Evolutionary conservation across 257 asterid genomes (phyloP).

Genomic region (Paulownia fortunei): DNA sequence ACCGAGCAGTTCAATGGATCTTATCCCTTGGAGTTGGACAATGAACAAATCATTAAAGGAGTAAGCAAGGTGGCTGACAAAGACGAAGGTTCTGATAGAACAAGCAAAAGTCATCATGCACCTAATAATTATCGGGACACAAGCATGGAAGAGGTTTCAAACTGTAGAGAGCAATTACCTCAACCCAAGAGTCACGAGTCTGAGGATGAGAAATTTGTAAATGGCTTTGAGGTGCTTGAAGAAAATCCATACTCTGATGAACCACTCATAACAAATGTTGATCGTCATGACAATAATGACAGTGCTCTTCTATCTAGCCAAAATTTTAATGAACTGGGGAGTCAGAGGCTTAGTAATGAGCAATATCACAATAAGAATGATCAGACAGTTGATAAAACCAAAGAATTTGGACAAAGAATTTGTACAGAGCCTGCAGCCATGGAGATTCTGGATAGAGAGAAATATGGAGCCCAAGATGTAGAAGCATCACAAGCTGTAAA

Average conservation of each 20-base stretch:
- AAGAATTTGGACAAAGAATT: conserved; percentile 35
- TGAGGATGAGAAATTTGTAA: conserved; percentile 39
- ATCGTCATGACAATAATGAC: conserved; percentile 31
- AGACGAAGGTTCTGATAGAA: conserved; percentile 35
- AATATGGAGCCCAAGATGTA: conserved; percentile 27
- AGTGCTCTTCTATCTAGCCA: conserved; percentile 12
- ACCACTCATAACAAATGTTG: conserved; percentile 24
- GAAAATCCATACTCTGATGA: conserved; percentile 25
- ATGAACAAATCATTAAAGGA: conserved; percentile 31
- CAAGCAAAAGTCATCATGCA: conserved; percentile 24
- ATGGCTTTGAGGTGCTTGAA: conserved; percentile 27
- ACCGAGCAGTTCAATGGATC: conserved; percentile 33
- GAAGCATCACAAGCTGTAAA: conserved; percentile 34
- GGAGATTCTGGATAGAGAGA: conserved; percentile 27
- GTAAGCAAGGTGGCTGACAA: conserved; percentile 25
- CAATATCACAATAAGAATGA: conserved; percentile 21
- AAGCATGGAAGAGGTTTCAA: conserved; percentile 28
- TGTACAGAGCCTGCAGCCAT: conserved; percentile 23
- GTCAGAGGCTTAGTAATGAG: conserved; percentile 22
- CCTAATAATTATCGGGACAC: conserved; percentile 31
- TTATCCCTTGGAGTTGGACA: conserved; percentile 29
- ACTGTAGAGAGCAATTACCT: conserved; percentile 8
- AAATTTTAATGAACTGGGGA: conserved; percentile 31
- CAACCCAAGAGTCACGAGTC: conserved; percentile 8
- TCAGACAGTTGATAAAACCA: conserved; percentile 27